Percentiles rank a stretch among this genome's conserved stretches.
Evolutionary conservation across 306 rosid genomes (phyloP).

Genomic region (Chamaecrista fasciculata): DNA sequence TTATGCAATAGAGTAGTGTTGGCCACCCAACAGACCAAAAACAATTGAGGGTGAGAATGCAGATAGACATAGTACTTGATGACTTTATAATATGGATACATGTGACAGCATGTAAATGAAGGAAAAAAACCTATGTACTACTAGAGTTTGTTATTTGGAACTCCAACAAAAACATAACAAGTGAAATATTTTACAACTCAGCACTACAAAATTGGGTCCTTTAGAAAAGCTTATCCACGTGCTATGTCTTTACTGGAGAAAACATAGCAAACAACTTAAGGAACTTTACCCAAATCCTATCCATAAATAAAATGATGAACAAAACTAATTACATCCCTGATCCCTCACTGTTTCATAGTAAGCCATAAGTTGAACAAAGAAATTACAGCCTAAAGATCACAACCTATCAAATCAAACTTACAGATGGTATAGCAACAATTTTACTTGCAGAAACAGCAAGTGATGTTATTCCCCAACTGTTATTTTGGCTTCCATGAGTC

Average conservation of each 20-base stretch:
- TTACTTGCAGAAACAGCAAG: slow-evolving; percentile 89
- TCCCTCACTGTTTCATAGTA: slow-evolving; percentile 7
- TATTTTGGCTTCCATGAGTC: slow-evolving; percentile 47
- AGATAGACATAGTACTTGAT: slow-evolving; percentile 3
- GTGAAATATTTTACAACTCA: too few species aligned
- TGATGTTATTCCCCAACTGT: slow-evolving; percentile 71
- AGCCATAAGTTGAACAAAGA: slow-evolving; percentile 26
- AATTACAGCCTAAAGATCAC: slow-evolving; percentile 23
- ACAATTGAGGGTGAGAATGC: slow-evolving; percentile 19
- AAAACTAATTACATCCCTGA: too few species aligned
- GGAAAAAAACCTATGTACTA: too few species aligned
- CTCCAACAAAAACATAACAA: too few species aligned
- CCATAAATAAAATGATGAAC: slow-evolving; percentile 14
- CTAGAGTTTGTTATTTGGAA: too few species aligned
- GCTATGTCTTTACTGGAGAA: too few species aligned
- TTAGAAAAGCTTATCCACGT: too few species aligned
- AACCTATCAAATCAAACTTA: slow-evolving; percentile 46
- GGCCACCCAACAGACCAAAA: slow-evolving; percentile 10
- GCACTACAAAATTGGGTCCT: too few species aligned
- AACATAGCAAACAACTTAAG: too few species aligned
- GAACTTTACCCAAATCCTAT: too few species aligned
- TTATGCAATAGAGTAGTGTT: slow-evolving; percentile 14
- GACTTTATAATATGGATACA: neutral
- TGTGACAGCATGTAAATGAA: slow-evolving; percentile 1
- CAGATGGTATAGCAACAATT: slow-evolving; percentile 80